Percentiles rank a stretch among this genome's conserved stretches.
phyloP scores from a whole-genome alignment of 2,329 filamentous ascomycete species.

The Fusarium anguioides region DNA sequence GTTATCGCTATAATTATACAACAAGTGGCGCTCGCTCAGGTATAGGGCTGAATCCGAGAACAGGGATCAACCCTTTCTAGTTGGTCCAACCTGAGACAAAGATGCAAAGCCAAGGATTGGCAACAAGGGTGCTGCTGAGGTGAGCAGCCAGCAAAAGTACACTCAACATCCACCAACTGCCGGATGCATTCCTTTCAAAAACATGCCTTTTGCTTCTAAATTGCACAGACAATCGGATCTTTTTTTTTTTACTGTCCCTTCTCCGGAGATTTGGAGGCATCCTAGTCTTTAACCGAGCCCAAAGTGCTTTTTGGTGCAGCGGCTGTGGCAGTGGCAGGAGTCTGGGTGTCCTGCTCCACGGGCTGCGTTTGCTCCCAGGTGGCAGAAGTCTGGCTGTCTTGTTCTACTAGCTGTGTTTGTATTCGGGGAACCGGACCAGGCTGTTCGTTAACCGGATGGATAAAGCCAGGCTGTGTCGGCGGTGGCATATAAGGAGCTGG shows the following conservation, averaged over 20 bases:
- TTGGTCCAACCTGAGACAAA: slow-evolving; percentile 11
- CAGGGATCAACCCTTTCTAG: background rate
- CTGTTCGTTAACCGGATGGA: too few species aligned
- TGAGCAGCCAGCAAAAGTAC: slow-evolving; percentile 15
- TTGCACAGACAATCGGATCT: too few species aligned
- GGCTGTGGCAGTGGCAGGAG: too few species aligned
- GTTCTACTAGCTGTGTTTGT: too few species aligned
- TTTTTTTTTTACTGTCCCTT: background rate
- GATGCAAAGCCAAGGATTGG: background rate
- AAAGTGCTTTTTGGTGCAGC: background rate
- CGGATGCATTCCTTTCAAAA: background rate
- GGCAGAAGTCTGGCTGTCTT: too few species aligned
- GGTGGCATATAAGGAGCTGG: too few species aligned
- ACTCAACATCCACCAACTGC: slow-evolving; percentile 19
- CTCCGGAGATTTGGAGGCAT: background rate
- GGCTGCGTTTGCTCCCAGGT: too few species aligned
- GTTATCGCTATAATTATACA: background rate
- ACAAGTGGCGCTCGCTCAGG: slow-evolving; percentile 9
- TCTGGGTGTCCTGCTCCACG: too few species aligned
- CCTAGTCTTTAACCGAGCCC: background rate
- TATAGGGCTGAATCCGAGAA: slow-evolving; percentile 15
- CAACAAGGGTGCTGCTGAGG: slow-evolving; percentile 16
- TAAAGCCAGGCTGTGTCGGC: too few species aligned
- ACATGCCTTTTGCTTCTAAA: background rate
- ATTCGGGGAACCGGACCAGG: too few species aligned